Evolutionary conservation across 768 basidiomycete genomes (phyloP), one percentile per base, ranked within the genome.

Genomic region (Gyrodon lividus): DNA sequence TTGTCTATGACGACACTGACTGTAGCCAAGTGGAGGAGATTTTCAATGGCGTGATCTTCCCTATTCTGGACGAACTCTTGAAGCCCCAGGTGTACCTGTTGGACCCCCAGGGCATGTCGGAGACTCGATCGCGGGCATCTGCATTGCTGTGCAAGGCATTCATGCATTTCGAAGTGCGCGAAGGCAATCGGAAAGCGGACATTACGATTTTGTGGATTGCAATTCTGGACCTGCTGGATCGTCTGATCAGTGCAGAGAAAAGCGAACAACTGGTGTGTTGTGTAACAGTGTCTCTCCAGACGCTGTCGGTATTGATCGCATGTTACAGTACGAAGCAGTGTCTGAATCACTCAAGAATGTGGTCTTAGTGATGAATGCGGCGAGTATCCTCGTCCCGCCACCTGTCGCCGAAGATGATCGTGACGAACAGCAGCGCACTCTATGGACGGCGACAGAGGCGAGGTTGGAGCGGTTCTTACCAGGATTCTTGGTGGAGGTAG

Each of bases 301-400:
- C 1, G 7, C 7, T 23, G 35, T 46, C 28, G 13, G 40, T 31
- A 31, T 28, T 59, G 50, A 68, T 39, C 6, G 7, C 28, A 19
- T 30, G 3, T 16, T 52, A 1, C 59, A 98, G 96, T 86, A 87
- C 66, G 97, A 99, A 67, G 96, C 96, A 0, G 80, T 97, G 17
- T 93, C 92, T 1, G 97, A 99, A 70, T 95, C 94, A 1, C 78
- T 99, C 60, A 98, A 98, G 73, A 98, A 98, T 63, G 90, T 96
- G 43, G 73, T 99, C 14, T 79, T 98, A 43, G 96, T 99, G 43
- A 95, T 99, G 92, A 86, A 94, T 60, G 91, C 94, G 1, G 87
- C 87, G 1, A 80, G 81, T 5, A 84, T 95, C 50, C 81, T 99
- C 16, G 79, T 91, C 4, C 89, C 91, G 4, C 71, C 73, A 12